These are phyloP conservation scores for Lagenidium sp. DNA, from an alignment of 352 stramenopile genomes.

Conservation along the genomic window DNA sequence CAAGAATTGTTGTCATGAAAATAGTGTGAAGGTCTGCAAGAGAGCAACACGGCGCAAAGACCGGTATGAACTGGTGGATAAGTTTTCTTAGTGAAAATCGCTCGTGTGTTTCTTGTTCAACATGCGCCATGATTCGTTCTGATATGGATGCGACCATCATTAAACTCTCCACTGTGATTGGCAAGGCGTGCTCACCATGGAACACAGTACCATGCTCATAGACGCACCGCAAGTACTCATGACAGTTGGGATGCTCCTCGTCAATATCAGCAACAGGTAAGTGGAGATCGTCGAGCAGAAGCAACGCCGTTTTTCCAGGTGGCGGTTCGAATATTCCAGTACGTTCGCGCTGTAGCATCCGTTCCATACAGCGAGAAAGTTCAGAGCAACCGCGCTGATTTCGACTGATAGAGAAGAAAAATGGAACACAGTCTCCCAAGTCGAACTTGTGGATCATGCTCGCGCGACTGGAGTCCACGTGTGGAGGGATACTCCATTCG, in stretches of 20 bases:
- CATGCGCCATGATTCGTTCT: not conserved
- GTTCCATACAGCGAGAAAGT: conserved; percentile 16
- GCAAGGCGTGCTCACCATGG: not conserved
- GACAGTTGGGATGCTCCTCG: conserved; percentile 11
- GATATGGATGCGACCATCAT: conserved; percentile 22
- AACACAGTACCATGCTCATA: conserved; percentile 11
- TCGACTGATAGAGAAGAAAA: conserved; percentile 16
- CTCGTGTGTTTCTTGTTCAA: not conserved
- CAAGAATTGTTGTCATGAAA: conserved; percentile 9
- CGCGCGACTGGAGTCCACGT: conserved; percentile 4
- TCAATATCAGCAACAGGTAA: conserved; percentile 12
- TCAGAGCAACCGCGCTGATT: conserved; percentile 8
- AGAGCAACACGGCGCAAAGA: conserved; percentile 9
- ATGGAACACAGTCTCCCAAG: conserved; percentile 16
- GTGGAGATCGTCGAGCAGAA: conserved; percentile 29
- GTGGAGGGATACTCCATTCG: conserved; percentile 4
- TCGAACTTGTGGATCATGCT: conserved; percentile 15
- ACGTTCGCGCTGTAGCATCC: conserved; percentile 26
- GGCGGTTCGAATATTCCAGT: conserved; percentile 22
- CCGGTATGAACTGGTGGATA: conserved; percentile 11
- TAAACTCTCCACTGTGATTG: conserved; percentile 15
- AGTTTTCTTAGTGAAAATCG: conserved; percentile 12
- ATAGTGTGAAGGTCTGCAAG: conserved; percentile 12
- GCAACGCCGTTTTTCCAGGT: conserved; percentile 19
- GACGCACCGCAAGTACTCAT: conserved; percentile 16